These are phyloP conservation scores for Monilinia laxa DNA, from an alignment of 2,329 filamentous ascomycete genomes.

Conservation along the genomic window DNA sequence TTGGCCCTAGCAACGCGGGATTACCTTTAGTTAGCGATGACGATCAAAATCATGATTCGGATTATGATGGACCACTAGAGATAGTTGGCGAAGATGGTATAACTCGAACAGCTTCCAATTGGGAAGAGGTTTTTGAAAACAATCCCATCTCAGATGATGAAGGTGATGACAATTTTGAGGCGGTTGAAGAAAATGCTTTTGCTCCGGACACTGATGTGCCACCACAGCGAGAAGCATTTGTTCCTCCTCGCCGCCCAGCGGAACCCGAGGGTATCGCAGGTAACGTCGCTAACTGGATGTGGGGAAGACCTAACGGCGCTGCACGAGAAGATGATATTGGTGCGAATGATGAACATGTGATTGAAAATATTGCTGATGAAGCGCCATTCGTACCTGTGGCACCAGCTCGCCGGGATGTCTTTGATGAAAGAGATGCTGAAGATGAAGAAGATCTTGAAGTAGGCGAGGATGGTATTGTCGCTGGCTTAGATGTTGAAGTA, in stretches of 20 bases:
- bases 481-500: constrained; percentile 71
- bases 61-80: constrained; percentile 25
- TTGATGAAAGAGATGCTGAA: constrained; percentile 35
- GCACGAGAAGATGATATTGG: constrained; percentile 45
- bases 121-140: constrained; percentile 31
- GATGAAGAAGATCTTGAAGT: constrained; percentile 56
- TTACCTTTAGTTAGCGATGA: background rate
- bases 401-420: constrained; percentile 29
- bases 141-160: constrained; percentile 34
- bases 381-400: constrained; percentile 57
- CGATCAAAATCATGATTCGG: background rate
- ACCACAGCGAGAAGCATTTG: constrained; percentile 26
- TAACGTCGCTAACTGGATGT: constrained; percentile 59
- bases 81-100: constrained; percentile 31
- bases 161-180: constrained; percentile 15
- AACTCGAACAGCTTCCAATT: constrained; percentile 25
- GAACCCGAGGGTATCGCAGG: constrained; percentile 45
- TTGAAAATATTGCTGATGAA: constrained; percentile 59
- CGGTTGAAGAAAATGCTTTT: constrained; percentile 26
- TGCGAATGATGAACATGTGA: constrained; percentile 58
- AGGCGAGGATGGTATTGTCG: constrained; percentile 62
- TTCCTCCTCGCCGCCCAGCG: constrained; percentile 21
- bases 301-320: constrained; percentile 52
- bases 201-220: constrained; percentile 28
- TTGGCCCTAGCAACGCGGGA: background rate